A percentile compares a stretch with the other conserved stretches of the same genome.
These are phyloP conservation scores for Elymus sibiricus DNA, from an alignment of 176 grass and related monocot species.

Conservation along the genomic window DNA sequence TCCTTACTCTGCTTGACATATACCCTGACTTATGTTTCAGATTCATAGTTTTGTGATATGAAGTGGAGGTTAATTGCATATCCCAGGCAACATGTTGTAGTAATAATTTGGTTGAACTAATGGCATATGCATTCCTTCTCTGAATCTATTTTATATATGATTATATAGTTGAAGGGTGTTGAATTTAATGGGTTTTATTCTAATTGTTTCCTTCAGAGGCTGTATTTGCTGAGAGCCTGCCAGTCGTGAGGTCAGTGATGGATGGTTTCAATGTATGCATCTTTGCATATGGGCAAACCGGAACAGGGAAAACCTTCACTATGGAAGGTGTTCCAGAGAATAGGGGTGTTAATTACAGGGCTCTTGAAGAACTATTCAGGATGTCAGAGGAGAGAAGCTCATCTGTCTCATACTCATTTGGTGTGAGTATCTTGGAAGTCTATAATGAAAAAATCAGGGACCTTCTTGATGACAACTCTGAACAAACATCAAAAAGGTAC, in stretches of 20 bases:
- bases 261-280: conserved; percentile 99
- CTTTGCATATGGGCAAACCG: conserved; percentile 94
- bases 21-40: neutral
- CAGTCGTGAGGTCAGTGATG: conserved; percentile 72
- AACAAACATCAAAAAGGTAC: conserved; percentile 63
- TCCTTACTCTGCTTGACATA: neutral
- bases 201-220: conserved; percentile 47
- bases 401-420: conserved; percentile 52
- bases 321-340: conserved; percentile 90
- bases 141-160: neutral
- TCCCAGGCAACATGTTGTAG: neutral
- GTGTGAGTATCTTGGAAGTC: conserved; percentile 89
- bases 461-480: conserved; percentile 61
- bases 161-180: neutral
- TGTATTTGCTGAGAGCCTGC: conserved; percentile 74
- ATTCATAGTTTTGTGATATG: neutral
- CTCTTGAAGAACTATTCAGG: conserved; percentile 87
- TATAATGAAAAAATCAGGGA: conserved; percentile 97
- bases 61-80: neutral
- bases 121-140: neutral
- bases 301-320: conserved; percentile 91
- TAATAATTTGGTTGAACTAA: neutral
- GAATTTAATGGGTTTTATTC: conserved; percentile 18
- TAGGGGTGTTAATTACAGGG: conserved; percentile 91
- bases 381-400: conserved; percentile 43